Base-by-base conservation (phyloP, 441 rosid species). In the Jatropha podagrica region DNA sequence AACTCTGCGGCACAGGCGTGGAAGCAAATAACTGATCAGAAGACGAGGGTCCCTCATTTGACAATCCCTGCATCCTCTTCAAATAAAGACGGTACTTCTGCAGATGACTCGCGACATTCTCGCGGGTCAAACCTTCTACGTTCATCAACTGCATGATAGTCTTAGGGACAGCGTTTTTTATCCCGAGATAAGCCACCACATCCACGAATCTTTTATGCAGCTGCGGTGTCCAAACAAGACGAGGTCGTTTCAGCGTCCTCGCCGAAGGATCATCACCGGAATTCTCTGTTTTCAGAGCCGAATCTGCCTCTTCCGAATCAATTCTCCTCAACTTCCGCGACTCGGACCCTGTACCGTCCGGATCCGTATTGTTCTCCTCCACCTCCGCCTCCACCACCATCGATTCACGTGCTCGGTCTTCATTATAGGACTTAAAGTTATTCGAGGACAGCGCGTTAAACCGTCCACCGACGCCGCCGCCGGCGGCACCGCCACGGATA, bases 71-170 rank as follows among this genome's bases (percentile, higher is more conserved):
- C 98, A 92, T 96, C 85, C 99, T 70, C 76, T 89, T 96, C 74
- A 94, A 81, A 74, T 92, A 96, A 4, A 96, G 89, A 23, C 99
- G 84, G 74, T 96, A 96, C 78, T 96, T 96, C 72, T 96, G 99
- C 69, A 96, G 75, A 77, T 96, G 98, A 74, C 97, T 93, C 1
- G 99, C 99, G 0, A 96, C 99, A 85, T 94, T 96, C 68, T 96
- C 98, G 14, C 98, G 87, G 20, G 97, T 94, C 77, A 96, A 44
- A 3, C 99, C 99, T 68, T 94, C 98, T 0, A 96, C 99, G 77
- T 96, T 96, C 99, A 96, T 96, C 79, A 94, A 67, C 86, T 94
- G 99, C 99, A 96, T 96, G 75, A 96, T 94, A 56, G 98, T 94
- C 85, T 96, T 96, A 13, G 99, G 99, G 0, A 96, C 99, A 0